Conservation (phyloP, 139 green algal genomes). For the Limnomonas spitsbergensis region DNA sequence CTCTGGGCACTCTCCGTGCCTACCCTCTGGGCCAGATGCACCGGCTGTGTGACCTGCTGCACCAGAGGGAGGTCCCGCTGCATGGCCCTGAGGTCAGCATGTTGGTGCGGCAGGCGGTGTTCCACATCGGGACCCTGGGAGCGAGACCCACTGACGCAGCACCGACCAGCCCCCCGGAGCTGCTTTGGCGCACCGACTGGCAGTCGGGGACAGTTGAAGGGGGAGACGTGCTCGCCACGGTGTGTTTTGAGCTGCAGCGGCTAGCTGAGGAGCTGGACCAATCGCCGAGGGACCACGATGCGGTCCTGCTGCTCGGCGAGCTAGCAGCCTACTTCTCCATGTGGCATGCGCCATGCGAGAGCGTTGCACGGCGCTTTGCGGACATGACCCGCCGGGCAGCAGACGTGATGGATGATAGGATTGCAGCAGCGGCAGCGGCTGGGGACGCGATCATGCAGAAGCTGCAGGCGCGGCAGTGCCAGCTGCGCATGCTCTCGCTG, state of each 20-base stretch:
- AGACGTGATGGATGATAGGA: constrained; percentile 24
- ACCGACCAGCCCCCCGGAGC: background rate
- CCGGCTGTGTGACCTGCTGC: background rate
- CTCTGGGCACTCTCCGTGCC: background rate
- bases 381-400: constrained; percentile 30
- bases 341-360: constrained; percentile 1
- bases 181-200: constrained; percentile 12
- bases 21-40: constrained; percentile 8
- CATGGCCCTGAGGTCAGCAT: background rate
- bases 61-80: background rate
- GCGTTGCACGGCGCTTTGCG: constrained; percentile 38
- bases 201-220: background rate
- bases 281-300: constrained; percentile 26
- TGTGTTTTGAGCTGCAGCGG: constrained; percentile 20
- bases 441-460: background rate
- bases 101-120: background rate
- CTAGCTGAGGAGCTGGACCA: constrained; percentile 38
- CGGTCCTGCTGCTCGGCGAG: constrained; percentile 45
- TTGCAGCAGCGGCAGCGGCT: constrained; percentile 7
- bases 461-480: constrained; percentile 28
- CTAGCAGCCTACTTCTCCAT: constrained; percentile 43
- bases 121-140: constrained; percentile 13
- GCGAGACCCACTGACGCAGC: background rate
- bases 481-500: constrained; percentile 9
- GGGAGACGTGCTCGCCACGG: constrained; percentile 5